phyloP scores from a whole-genome alignment of 805 yeast genomes.

The Candida germanica region DNA sequence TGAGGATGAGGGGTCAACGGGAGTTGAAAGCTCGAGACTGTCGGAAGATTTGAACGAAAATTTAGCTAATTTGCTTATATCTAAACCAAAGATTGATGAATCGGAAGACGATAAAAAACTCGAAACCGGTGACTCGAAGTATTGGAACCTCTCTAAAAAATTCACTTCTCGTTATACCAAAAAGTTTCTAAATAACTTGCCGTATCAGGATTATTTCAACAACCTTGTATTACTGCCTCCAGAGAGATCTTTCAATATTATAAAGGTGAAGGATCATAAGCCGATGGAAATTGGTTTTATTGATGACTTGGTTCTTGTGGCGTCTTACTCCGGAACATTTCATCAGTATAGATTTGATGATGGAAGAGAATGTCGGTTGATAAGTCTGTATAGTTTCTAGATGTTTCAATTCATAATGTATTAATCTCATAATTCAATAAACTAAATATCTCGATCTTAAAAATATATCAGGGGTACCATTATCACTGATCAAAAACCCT shows the following conservation, averaged over 20 bases:
- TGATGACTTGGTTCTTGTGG: conserved; percentile 32
- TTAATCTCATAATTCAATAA: too few relatives aligned
- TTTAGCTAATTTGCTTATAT: conserved; percentile 34
- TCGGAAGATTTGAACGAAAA: conserved; percentile 43
- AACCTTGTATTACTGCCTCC: conserved; percentile 44
- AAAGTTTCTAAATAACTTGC: conserved; percentile 35
- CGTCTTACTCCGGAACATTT: conserved; percentile 37
- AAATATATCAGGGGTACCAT: too few relatives aligned
- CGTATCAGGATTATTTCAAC: conserved; percentile 39
- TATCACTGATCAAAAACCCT: too few relatives aligned
- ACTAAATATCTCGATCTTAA: too few relatives aligned
- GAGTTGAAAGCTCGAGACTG: conserved; percentile 21
- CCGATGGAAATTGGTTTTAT: conserved; percentile 38
- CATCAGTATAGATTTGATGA: conserved; percentile 29
- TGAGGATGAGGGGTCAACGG: conserved; percentile 7
- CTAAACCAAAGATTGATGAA: conserved; percentile 17
- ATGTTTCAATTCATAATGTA: too few relatives aligned
- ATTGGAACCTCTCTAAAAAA: conserved; percentile 15
- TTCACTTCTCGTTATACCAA: conserved; percentile 35
- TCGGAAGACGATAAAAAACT: conserved; percentile 2
- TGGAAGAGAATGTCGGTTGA: conserved; percentile 27
- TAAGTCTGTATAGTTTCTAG: conserved; percentile 21
- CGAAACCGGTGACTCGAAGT: conserved; percentile 1
- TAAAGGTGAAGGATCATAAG: conserved; percentile 33
- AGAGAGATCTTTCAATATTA: conserved; percentile 39